Conservation (phyloP, 306 rosid genomes). For the Cicer judaicum region DNA sequence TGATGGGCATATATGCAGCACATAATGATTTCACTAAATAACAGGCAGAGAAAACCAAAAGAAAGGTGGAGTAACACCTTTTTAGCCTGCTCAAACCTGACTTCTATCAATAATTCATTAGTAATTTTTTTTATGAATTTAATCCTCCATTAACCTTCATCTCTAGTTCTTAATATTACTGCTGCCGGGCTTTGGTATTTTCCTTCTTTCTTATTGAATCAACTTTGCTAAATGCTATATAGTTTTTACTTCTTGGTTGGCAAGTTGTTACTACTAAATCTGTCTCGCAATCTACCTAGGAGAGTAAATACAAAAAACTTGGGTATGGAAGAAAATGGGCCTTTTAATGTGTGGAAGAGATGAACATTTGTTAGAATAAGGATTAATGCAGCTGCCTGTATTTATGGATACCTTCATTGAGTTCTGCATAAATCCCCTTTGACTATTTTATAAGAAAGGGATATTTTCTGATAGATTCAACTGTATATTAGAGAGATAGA, state of each 20-base stretch:
- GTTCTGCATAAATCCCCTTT: background rate
- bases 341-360: slow-evolving; percentile 1
- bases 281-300: slow-evolving; percentile 21
- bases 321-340: slow-evolving; percentile 1
- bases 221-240: background rate
- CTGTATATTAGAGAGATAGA: background rate
- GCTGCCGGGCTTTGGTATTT: background rate
- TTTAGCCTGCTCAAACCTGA: slow-evolving; percentile 26
- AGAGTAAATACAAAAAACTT: background rate
- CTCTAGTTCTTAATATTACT: slow-evolving; percentile 13
- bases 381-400: background rate
- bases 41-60: background rate
- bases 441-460: background rate
- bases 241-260: slow-evolving; percentile 30
- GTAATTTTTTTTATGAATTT: background rate
- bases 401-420: background rate
- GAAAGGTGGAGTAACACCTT: slow-evolving; percentile 27
- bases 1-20: slow-evolving; percentile 10
- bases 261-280: slow-evolving; percentile 15
- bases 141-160: background rate
- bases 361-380: slow-evolving; percentile 15
- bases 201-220: slow-evolving; percentile 28
- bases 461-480: slow-evolving; percentile 10
- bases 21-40: slow-evolving; percentile 9
- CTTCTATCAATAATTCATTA: slow-evolving; percentile 10